phyloP scores from a whole-genome alignment of 768 basidiomycete genomes.

The Lactarius deliciosus region DNA sequence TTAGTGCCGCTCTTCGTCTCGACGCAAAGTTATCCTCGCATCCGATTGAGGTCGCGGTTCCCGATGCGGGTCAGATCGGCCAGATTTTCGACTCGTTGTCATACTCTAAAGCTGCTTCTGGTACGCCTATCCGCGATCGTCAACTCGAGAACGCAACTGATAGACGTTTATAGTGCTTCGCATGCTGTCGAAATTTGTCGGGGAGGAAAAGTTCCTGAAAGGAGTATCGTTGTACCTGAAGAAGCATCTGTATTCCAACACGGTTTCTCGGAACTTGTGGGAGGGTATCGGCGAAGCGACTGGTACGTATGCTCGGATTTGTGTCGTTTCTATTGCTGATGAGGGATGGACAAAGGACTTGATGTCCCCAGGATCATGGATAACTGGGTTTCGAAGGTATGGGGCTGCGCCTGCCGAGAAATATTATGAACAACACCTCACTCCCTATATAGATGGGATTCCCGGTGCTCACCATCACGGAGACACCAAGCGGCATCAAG shows the following conservation, averaged over 20 bases:
- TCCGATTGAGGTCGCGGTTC: conserved; percentile 89
- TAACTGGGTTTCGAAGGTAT: conserved; percentile 84
- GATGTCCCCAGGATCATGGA: conserved; percentile 83
- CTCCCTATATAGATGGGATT: conserved; percentile 58
- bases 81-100: conserved; percentile 89
- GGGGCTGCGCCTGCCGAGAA: not conserved
- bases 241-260: conserved; percentile 81
- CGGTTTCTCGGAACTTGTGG: conserved; percentile 85
- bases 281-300: conserved; percentile 77
- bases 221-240: conserved; percentile 93
- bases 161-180: conserved; percentile 61
- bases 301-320: conserved; percentile 37
- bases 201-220: conserved; percentile 83
- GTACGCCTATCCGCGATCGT: conserved; percentile 39
- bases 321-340: not conserved
- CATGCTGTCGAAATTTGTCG: conserved; percentile 88
- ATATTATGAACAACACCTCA: not conserved
- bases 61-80: conserved; percentile 71
- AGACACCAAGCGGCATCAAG: conserved; percentile 66
- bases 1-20: conserved; percentile 73
- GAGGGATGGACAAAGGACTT: conserved; percentile 40
- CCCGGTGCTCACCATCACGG: conserved; percentile 86
- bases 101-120: conserved; percentile 81
- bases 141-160: not conserved
- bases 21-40: conserved; percentile 89